Percentiles rank a stretch among this genome's conserved stretches.
phyloP scores from a whole-genome alignment of 164 flowering plant genomes.

The Echeveria elegans region DNA sequence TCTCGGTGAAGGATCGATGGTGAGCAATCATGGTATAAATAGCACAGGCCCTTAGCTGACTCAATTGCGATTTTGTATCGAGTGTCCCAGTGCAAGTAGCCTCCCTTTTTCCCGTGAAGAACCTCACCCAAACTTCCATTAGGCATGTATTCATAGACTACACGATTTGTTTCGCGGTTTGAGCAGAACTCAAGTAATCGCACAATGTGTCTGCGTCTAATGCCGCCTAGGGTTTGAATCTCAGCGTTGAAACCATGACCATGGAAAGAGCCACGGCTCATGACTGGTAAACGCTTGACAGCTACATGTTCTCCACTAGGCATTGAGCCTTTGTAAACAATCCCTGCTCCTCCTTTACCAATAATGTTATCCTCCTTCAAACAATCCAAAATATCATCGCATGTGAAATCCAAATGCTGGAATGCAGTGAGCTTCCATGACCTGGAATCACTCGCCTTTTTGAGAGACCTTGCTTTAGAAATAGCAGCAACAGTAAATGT shows the following conservation, averaged over 20 bases:
- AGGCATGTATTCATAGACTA: constrained; percentile 95
- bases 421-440: constrained; percentile 94
- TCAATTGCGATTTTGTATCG: constrained; percentile 89
- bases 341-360: too few species aligned
- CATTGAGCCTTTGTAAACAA: constrained; percentile 88
- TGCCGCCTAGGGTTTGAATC: constrained; percentile 88
- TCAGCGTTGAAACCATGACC: constrained; percentile 97
- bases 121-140: constrained; percentile 95
- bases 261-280: constrained; percentile 87
- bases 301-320: constrained; percentile 80
- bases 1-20: constrained; percentile 93
- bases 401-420: constrained; percentile 83
- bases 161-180: constrained; percentile 81
- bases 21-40: constrained; percentile 92
- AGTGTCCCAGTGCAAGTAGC: constrained; percentile 92
- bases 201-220: constrained; percentile 91
- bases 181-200: constrained; percentile 88
- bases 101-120: constrained; percentile 96
- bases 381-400: constrained; percentile 76
- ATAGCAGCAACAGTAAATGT: constrained; percentile 84
- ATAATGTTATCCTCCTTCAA: constrained; percentile 92
- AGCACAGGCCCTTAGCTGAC: constrained; percentile 91
- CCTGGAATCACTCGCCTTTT: constrained; percentile 61
- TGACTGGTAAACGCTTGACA: constrained; percentile 75
- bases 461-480: constrained; percentile 73